Conservation (phyloP, 768 basidiomycete genomes). For the Boletus sp. region DNA sequence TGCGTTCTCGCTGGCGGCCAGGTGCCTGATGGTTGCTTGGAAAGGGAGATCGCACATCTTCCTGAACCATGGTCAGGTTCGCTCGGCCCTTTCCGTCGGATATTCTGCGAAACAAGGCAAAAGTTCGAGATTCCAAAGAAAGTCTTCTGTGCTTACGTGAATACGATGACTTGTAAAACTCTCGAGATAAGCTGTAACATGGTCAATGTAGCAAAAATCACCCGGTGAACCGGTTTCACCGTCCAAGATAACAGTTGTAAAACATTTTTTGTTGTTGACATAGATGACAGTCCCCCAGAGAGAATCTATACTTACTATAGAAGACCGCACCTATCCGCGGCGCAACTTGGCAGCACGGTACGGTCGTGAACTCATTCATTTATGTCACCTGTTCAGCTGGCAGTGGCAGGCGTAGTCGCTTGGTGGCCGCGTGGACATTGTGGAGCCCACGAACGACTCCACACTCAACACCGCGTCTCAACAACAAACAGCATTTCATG, state of each 20-base stretch:
- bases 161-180: background rate
- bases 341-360: background rate
- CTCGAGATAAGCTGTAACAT: background rate
- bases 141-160: constrained; percentile 6
- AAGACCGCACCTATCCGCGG: background rate
- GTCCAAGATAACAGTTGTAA: background rate
- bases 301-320: background rate
- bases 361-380: constrained; percentile 1
- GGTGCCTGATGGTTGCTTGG: background rate
- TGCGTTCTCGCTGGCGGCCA: background rate
- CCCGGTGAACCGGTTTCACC: background rate
- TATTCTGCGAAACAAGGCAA: background rate
- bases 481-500: background rate
- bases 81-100: background rate
- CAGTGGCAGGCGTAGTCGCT: background rate
- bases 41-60: background rate
- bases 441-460: background rate
- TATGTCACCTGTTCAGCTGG: background rate
- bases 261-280: background rate
- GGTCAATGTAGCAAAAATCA: background rate
- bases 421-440: background rate
- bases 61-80: background rate
- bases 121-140: background rate
- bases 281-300: background rate
- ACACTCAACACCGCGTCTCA: background rate